These are phyloP conservation scores for Colletotrichum cordylinicola DNA, from an alignment of 2,329 filamentous ascomycete species.

Conservation along the genomic window DNA sequence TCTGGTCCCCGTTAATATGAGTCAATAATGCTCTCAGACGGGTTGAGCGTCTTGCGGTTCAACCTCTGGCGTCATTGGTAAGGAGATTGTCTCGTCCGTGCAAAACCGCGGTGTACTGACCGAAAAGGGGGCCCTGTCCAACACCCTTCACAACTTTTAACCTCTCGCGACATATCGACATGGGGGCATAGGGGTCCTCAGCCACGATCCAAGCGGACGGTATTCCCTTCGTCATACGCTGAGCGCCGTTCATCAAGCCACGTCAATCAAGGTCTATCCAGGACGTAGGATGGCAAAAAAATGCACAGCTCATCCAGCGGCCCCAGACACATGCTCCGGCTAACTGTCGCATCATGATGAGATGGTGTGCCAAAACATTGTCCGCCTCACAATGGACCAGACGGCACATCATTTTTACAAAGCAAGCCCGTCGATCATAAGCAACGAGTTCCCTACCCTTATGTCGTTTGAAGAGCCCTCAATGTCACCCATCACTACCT, in stretches of 20 bases:
- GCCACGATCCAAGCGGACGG: slow-evolving; percentile 18
- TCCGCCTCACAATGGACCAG: not conserved
- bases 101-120: not conserved
- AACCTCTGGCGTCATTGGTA: not conserved
- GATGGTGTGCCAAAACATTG: slow-evolving; percentile 11
- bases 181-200: slow-evolving; percentile 13
- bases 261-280: not conserved
- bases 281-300: not conserved
- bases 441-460: not conserved
- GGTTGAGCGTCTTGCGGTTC: not conserved
- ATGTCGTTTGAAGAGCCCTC: not conserved
- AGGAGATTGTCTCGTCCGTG: slow-evolving; percentile 1
- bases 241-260: not conserved
- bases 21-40: not conserved
- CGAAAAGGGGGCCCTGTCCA: not conserved
- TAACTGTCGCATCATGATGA: slow-evolving; percentile 12
- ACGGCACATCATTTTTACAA: not conserved
- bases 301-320: not conserved
- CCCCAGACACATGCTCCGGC: slow-evolving; percentile 7
- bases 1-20: not conserved
- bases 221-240: not conserved
- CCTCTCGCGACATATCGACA: not conserved
- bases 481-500: not conserved
- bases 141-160: not conserved
- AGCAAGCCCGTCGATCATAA: not conserved